Evolutionary conservation across 805 yeast species (phyloP).

Genomic region (Maudiozyma serrabonitensis): DNA sequence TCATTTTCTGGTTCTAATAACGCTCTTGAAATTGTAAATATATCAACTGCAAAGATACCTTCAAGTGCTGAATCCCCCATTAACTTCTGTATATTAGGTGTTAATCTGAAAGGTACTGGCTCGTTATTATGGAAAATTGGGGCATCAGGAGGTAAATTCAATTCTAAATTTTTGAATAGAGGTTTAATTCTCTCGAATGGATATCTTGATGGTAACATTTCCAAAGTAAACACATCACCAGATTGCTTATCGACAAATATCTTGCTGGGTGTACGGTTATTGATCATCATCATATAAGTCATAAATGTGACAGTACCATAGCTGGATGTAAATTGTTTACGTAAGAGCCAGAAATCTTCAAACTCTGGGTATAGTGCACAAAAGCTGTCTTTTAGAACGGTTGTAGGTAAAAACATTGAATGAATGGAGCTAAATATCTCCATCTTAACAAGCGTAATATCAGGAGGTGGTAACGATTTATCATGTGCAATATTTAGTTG

Average conservation of each 20-base stretch:
- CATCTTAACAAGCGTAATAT: constrained; percentile 74
- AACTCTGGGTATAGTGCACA: constrained; percentile 58
- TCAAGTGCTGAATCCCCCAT: constrained; percentile 93
- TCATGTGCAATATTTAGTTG: constrained; percentile 89
- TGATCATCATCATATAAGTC: constrained; percentile 90
- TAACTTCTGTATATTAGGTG: constrained; percentile 89
- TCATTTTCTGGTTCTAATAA: constrained; percentile 88
- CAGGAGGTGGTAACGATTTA: constrained; percentile 89
- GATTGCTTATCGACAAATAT: constrained; percentile 70
- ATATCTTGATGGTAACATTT: constrained; percentile 85
- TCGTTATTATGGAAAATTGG: constrained; percentile 90
- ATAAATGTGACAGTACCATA: constrained; percentile 88
- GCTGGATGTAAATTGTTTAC: constrained; percentile 89
- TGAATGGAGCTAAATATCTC: constrained; percentile 90
- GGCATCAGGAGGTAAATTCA: constrained; percentile 34
- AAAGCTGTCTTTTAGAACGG: constrained; percentile 73
- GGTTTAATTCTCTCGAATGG: constrained; percentile 38
- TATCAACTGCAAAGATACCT: constrained; percentile 78
- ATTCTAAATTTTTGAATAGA: constrained; percentile 28
- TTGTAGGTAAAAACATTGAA: constrained; percentile 73
- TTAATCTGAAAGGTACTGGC: constrained; percentile 89
- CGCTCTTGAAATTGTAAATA: constrained; percentile 79
- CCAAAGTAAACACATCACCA: constrained; percentile 89
- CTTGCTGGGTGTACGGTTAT: constrained; percentile 88
- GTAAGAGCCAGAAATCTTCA: constrained; percentile 95